Base-by-base conservation (phyloP, 179 eudicot genomes). In the Gypsophila paniculata region DNA sequence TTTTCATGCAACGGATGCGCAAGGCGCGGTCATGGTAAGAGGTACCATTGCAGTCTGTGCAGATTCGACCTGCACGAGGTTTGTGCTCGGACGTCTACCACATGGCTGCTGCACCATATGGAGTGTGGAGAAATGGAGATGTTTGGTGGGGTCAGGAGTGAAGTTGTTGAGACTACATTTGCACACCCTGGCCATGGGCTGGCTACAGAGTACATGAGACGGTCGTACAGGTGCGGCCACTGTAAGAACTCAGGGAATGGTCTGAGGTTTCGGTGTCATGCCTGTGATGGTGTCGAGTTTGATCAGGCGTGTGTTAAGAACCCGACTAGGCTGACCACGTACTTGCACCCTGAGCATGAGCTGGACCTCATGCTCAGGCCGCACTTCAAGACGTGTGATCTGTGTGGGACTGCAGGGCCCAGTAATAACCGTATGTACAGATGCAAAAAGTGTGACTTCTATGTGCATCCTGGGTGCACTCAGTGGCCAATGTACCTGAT, bases 21-120 rank as follows among this genome's bases (percentile, higher is more conserved):
- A 32, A 4, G 11, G 21, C 58, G 10, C 15, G 75, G 75, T 3
- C 55, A 21, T 2, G 75, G 79, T 15, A 58, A 21, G 44, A 49
- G 79, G 36, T 76, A 65, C 55, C 75, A 75, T 49, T 76, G 79
- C 36, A 19, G 68, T 32, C 44, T 54, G 21, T 71, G 75, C 68
- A 65, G 58, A 34, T 71, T 71, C 8, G 75, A 76, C 65, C 23
- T 76, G 10, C 79, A 65, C 68, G 65, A 71, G 17, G 22, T 22
- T 9, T 76, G 79, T 18, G 72, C 75, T 10, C 6, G 58, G 26
- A 76, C 39, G 29, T 67, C 68, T 2, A 12, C 65, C 53, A 57
- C 72, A 21, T 71, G 79, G 75, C 79, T 76, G 19, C 21, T 72
- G 26, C 79, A 57, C 36, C 39, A 75, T 25, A 68, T 65, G 72